Percentiles rank a stretch among this genome's conserved stretches.
Evolutionary conservation across 176 grass and related monocot species (phyloP).

Genomic region (Eragrostis curvula): DNA sequence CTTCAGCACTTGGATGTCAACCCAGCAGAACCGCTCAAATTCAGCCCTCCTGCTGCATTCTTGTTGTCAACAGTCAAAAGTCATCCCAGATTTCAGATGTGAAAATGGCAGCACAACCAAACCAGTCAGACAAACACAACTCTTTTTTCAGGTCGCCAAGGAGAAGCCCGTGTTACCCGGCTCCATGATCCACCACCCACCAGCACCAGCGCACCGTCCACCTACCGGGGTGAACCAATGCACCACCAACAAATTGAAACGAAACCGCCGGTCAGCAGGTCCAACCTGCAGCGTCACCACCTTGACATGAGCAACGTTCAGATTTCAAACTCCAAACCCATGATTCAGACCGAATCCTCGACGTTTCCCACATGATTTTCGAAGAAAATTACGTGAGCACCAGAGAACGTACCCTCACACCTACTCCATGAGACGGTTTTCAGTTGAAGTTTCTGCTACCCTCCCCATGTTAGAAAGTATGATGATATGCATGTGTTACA

Average conservation of each 20-base stretch:
- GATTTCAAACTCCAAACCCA: slow-evolving; percentile 16
- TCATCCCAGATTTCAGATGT: slow-evolving; percentile 11
- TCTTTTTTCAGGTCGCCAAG: slow-evolving; percentile 29
- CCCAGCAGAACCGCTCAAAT: slow-evolving; percentile 29
- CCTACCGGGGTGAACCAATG: slow-evolving; percentile 38
- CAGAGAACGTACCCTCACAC: slow-evolving; percentile 10
- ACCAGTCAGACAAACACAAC: background rate
- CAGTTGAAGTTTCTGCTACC: background rate
- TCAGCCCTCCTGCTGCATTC: background rate
- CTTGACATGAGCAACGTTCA: slow-evolving; percentile 4
- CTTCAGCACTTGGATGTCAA: slow-evolving; percentile 25
- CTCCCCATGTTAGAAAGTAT: background rate
- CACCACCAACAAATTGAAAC: slow-evolving; percentile 34
- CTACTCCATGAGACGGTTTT: slow-evolving; percentile 20
- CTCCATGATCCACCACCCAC: slow-evolving; percentile 54
- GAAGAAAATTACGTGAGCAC: background rate
- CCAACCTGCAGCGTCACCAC: slow-evolving; percentile 30
- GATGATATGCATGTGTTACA: background rate
- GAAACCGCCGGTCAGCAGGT: slow-evolving; percentile 33
- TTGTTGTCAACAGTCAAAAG: slow-evolving; percentile 42
- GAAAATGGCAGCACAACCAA: background rate
- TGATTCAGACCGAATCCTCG: slow-evolving; percentile 11
- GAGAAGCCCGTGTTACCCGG: slow-evolving; percentile 34
- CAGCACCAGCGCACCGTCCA: slow-evolving; percentile 37
- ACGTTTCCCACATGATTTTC: slow-evolving; percentile 35